A percentile compares a stretch with the other conserved stretches of the same genome.
Conservation (phyloP, 129 eudicot species). For the Chrysanthemum makinoi region DNA sequence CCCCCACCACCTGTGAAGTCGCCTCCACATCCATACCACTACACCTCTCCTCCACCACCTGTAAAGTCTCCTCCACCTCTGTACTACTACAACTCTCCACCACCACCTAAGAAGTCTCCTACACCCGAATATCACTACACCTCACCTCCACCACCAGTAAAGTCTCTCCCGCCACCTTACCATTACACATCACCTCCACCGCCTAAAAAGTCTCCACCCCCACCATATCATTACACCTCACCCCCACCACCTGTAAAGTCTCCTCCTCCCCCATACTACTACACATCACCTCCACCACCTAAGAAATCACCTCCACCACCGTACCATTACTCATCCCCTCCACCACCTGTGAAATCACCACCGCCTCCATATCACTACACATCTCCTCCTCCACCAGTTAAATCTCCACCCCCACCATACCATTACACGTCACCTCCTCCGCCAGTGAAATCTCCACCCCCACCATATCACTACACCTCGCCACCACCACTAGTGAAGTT, state of each 20-base stretch:
- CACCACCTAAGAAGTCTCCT: conserved; percentile 12
- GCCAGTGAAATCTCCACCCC: conserved; percentile 13
- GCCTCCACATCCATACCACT: conserved; percentile 14
- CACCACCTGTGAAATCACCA: not conserved
- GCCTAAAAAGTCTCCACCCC: conserved; percentile 22
- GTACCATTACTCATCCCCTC: conserved; percentile 26
- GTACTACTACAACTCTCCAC: conserved; percentile 19
- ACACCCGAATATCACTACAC: conserved; percentile 27
- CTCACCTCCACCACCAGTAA: conserved; percentile 22
- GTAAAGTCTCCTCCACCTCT: not conserved
- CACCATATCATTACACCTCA: conserved; percentile 29
- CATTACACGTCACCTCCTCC: conserved; percentile 25
- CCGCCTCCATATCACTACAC: conserved; percentile 28
- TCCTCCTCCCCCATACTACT: conserved; percentile 25
- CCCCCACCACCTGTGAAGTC: conserved; percentile 17
- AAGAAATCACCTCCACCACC: conserved; percentile 30
- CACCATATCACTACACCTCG: conserved; percentile 25
- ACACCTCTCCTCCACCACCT: conserved; percentile 25
- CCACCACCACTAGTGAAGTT: conserved; percentile 21
- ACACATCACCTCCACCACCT: conserved; percentile 35
- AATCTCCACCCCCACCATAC: conserved; percentile 23
- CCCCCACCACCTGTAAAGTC: conserved; percentile 33
- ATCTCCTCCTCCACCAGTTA: conserved; percentile 7
- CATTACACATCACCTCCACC: conserved; percentile 25
- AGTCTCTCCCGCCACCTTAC: conserved; percentile 18